Evolutionary conservation across 2,329 filamentous ascomycete species (phyloP).

Genomic region (Plectosphaerella cucumerina): DNA sequence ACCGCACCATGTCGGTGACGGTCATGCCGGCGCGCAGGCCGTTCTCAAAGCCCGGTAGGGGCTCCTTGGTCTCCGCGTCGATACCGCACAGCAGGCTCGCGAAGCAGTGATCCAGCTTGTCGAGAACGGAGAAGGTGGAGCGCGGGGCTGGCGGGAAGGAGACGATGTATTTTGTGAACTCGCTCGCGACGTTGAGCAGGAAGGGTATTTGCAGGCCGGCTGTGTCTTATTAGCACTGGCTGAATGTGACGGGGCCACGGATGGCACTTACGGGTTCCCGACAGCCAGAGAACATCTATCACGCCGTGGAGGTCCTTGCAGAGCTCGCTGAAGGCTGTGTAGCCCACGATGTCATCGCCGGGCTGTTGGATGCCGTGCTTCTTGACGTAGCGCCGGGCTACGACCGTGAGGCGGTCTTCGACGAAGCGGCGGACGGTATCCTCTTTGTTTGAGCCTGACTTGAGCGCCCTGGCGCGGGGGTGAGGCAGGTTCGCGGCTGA

Average conservation of each 20-base stretch:
- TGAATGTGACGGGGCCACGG: background rate
- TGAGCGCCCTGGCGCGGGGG: conserved; percentile 47
- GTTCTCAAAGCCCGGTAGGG: conserved; percentile 66
- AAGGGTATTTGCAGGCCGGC: conserved; percentile 80
- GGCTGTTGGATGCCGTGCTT: conserved; percentile 45
- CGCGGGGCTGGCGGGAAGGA: conserved; percentile 66
- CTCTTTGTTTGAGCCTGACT: conserved; percentile 55
- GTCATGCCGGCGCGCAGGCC: conserved; percentile 63
- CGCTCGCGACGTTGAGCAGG: conserved; percentile 70
- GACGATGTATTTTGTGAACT: conserved; percentile 67
- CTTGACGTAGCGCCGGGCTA: conserved; percentile 57
- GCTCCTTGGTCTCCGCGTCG: conserved; percentile 60
- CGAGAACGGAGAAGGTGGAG: conserved; percentile 66
- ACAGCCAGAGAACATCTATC: conserved; percentile 80
- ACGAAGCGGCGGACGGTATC: conserved; percentile 55
- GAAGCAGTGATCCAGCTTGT: conserved; percentile 82
- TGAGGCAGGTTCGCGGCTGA: conserved; percentile 42
- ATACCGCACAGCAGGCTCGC: conserved; percentile 66
- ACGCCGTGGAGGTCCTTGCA: conserved; percentile 70
- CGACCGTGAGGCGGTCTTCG: conserved; percentile 46
- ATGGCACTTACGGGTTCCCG: conserved; percentile 69
- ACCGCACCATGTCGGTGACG: conserved; percentile 79
- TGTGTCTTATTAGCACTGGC: conserved; percentile 24
- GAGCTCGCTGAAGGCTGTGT: conserved; percentile 62
- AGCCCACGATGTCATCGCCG: conserved; percentile 46